Evolutionary conservation across 2,329 filamentous ascomycete genomes (phyloP).

Genomic region (Aspergillus clavatus): DNA sequence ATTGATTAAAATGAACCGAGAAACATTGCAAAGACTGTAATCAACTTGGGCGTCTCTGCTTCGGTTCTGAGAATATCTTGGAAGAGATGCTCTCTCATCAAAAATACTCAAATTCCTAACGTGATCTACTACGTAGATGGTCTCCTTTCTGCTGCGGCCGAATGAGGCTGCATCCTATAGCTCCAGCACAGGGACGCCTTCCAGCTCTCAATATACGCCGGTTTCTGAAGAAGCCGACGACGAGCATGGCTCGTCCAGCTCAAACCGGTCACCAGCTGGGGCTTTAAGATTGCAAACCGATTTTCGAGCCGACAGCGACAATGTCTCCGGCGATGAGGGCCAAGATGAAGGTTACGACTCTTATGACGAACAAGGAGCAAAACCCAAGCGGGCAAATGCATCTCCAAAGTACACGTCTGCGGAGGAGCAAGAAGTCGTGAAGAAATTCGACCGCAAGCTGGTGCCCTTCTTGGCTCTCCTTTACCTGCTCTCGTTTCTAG

Average conservation of each 20-base stretch:
- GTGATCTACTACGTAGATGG: constrained; percentile 14
- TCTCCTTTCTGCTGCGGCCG: constrained; percentile 20
- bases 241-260: constrained; percentile 13
- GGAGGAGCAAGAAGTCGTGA: constrained; percentile 67
- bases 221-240: constrained; percentile 30
- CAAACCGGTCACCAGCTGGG: constrained; percentile 15
- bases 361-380: constrained; percentile 19
- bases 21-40: too few relatives aligned
- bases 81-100: neutral
- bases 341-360: constrained; percentile 27
- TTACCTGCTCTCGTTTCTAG: constrained; percentile 80
- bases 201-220: constrained; percentile 30
- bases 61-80: neutral
- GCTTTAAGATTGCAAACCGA: constrained; percentile 33
- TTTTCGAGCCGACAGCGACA: constrained; percentile 20
- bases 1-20: neutral
- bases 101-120: neutral
- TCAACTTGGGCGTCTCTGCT: too few relatives aligned
- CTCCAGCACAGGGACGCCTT: constrained; percentile 21
- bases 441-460: constrained; percentile 70
- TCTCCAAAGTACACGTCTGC: constrained; percentile 47
- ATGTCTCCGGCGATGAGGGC: constrained; percentile 17
- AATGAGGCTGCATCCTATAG: constrained; percentile 24
- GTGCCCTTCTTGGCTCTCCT: constrained; percentile 76
- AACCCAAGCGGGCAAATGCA: constrained; percentile 4